Percentiles rank a stretch among this genome's conserved stretches.
Conservation (phyloP, 768 basidiomycete species). For the Chalciporus chontae region DNA sequence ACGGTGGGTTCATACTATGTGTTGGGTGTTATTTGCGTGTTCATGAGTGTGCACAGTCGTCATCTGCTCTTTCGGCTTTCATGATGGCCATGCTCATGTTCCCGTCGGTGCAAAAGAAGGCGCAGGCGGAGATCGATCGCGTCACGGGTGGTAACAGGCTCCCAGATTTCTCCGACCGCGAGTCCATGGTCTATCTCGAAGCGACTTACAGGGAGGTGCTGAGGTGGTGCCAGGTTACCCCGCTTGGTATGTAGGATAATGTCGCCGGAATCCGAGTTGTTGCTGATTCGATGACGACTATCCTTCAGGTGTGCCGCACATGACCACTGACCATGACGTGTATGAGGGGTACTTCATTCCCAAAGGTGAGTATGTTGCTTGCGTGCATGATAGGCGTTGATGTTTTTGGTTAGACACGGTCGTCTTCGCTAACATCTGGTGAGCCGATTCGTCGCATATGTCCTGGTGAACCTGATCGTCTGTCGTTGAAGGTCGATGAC, state of each 20-base stretch:
- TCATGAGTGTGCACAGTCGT: constrained; percentile 7
- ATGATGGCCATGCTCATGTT: constrained; percentile 26
- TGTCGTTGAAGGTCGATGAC: constrained; percentile 23
- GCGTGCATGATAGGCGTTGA: not conserved
- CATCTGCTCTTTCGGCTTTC: constrained; percentile 25
- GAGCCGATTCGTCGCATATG: not conserved
- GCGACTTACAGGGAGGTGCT: constrained; percentile 21
- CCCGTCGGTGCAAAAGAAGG: constrained; percentile 23
- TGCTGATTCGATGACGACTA: not conserved
- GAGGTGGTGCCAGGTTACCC: constrained; percentile 22
- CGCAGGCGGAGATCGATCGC: constrained; percentile 27
- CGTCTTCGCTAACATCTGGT: constrained; percentile 15
- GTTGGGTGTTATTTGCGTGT: not conserved
- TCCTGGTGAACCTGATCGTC: not conserved
- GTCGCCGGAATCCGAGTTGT: not conserved
- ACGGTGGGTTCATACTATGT: constrained; percentile 10
- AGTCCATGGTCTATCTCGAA: constrained; percentile 23
- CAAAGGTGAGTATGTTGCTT: constrained; percentile 9
- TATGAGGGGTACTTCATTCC: constrained; percentile 18
- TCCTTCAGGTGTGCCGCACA: constrained; percentile 27
- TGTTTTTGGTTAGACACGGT: constrained; percentile 22
- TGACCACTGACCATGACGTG: constrained; percentile 12
- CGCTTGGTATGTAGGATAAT: constrained; percentile 18
- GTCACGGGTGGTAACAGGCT: constrained; percentile 15
- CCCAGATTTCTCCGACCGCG: constrained; percentile 19